Evolutionary conservation across 169 alveolate genomes (phyloP).

Genomic region (Plasmodium fragile): DNA sequence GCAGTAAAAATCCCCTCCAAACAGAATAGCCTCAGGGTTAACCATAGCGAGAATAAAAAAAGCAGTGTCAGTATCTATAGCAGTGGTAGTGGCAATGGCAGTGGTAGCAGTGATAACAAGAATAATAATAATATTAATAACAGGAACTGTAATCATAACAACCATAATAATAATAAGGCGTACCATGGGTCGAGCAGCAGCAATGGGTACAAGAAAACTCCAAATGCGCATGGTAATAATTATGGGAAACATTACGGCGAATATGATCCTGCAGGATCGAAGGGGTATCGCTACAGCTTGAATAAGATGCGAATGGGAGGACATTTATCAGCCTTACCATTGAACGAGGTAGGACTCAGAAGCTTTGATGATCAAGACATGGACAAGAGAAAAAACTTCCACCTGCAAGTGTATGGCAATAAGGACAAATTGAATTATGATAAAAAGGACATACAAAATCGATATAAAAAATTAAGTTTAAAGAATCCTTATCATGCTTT

Average conservation of each 20-base stretch:
- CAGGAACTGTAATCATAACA: not conserved
- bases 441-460: conserved; percentile 23
- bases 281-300: conserved; percentile 20
- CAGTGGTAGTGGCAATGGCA: not conserved
- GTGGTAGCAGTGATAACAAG: not conserved
- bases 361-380: conserved; percentile 79
- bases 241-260: not conserved
- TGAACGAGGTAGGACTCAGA: conserved; percentile 77
- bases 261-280: not conserved
- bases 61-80: not conserved
- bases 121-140: not conserved
- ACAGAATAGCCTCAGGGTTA: not conserved
- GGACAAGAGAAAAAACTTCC: conserved; percentile 67
- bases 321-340: conserved; percentile 60
- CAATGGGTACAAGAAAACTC: not conserved
- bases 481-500: conserved; percentile 1
- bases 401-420: conserved; percentile 45
- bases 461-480: conserved; percentile 11
- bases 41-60: not conserved
- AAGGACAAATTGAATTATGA: conserved; percentile 19
- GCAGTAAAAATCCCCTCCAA: not conserved
- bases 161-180: not conserved
- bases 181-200: conserved; percentile 5
- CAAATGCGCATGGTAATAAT: not conserved
- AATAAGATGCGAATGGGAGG: conserved; percentile 64